These are phyloP conservation scores for Lasiosphaeriaceae sp. DNA, from an alignment of 495 filamentous ascomycete species.

Conservation along the genomic window DNA sequence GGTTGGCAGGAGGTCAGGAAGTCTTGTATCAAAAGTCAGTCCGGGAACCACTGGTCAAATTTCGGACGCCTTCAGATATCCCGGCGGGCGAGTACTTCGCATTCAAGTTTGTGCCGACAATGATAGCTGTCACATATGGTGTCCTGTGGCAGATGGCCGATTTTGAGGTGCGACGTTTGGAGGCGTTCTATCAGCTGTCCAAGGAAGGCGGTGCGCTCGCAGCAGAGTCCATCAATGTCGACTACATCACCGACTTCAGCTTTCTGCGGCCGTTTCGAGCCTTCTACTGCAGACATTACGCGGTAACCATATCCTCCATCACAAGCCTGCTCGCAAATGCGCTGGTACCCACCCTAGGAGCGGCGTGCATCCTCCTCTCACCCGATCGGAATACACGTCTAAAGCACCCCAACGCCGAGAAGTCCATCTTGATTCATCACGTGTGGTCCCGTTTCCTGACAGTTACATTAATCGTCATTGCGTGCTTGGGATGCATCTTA, in stretches of 20 bases:
- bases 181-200: conserved; percentile 72
- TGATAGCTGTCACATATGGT: conserved; percentile 66
- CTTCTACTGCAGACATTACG: conserved; percentile 56
- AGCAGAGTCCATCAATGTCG: conserved; percentile 65
- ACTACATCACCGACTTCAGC: conserved; percentile 64
- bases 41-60: conserved; percentile 42
- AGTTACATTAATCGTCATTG: conserved; percentile 45
- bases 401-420: conserved; percentile 31
- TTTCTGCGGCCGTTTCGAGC: conserved; percentile 61
- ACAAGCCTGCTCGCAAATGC: conserved; percentile 60
- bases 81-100: conserved; percentile 54
- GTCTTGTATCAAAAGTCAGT: conserved; percentile 56
- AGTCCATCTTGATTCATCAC: conserved; percentile 50
- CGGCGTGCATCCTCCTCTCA: conserved; percentile 51
- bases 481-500: conserved; percentile 53
- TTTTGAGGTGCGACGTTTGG: conserved; percentile 69
- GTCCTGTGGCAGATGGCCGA: conserved; percentile 72
- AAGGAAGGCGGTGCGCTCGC: conserved; percentile 60
- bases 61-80: conserved; percentile 50
- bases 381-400: conserved; percentile 40
- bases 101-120: conserved; percentile 69
- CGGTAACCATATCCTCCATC: conserved; percentile 59
- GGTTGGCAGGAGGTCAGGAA: conserved; percentile 54
- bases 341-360: conserved; percentile 58
- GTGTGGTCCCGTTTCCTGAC: conserved; percentile 61